Evolutionary conservation across 345 rosid genomes (phyloP), one percentile per base, ranked within the genome.

Genomic region (Populus ilicifolia): DNA sequence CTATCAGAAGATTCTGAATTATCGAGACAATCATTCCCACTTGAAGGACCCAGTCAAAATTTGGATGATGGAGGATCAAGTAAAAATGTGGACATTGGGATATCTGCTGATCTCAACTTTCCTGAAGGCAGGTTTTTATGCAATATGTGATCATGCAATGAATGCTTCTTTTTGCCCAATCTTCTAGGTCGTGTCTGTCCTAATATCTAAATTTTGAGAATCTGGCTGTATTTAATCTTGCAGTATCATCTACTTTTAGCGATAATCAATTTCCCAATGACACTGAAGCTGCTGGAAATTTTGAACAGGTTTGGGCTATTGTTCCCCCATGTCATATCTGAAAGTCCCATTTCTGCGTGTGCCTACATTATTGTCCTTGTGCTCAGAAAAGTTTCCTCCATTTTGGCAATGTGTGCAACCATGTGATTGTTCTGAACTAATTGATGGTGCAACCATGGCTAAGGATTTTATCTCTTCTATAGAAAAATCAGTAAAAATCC

Each of bases 261-360:
- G 69, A 77, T 72, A 65, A 43, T 65, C 77, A 80, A 75, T 6
- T 75, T 54, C 35, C 62, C 73, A 67, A 68, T 50, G 75, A 78
- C 70, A 43, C 27, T 69, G 85, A 77, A 50, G 50, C 50, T 13
- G 39, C 33, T 72, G 79, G 67, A 77, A 74, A 76, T n/a, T 36
- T 69, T 18, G 50, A 75, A 44, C 85, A 83, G 88, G 88, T 87
- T 70, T 69, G 72, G 29, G 38, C 74, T 35, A 5, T 74, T 20
- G 5, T 36, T 1, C 6, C 6, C 72, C 23, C 50, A 8, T 21
- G 3, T 18, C 13, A 41, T 74, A 61, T 41, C 29, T 27, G 4
- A 43, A 7, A 74, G 5, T 18, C 41, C 41, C 35, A 29, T 66
- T 66, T 30, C 68, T 8, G 29, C 36, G 68, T 29, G 29, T 25